These are phyloP conservation scores for Penicillium arizonense DNA, from an alignment of 495 filamentous ascomycete species.

Conservation along the genomic window DNA sequence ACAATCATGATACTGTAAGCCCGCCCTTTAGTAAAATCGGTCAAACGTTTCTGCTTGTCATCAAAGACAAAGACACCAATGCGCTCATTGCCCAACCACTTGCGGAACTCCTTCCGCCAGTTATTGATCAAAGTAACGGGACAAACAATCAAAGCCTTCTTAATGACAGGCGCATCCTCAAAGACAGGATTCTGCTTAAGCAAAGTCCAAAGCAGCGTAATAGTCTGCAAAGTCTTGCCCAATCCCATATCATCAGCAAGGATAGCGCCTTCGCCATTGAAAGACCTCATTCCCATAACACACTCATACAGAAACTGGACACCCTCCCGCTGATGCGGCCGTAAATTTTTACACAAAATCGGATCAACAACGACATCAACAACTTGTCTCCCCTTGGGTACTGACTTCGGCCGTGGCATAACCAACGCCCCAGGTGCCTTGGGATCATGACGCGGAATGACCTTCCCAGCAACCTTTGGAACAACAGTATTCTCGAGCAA, in stretches of 20 bases:
- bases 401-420: conserved; percentile 60
- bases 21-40: conserved; percentile 75
- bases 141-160: conserved; percentile 79
- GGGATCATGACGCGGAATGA: conserved; percentile 67
- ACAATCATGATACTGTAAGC: conserved; percentile 79
- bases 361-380: conserved; percentile 85
- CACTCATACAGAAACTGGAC: conserved; percentile 81
- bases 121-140: conserved; percentile 78
- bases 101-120: conserved; percentile 76
- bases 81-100: conserved; percentile 77
- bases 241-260: conserved; percentile 84
- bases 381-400: conserved; percentile 62
- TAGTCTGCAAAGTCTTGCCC: conserved; percentile 79
- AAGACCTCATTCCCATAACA: conserved; percentile 75
- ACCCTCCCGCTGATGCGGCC: conserved; percentile 74
- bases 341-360: conserved; percentile 60
- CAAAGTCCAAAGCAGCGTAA: conserved; percentile 75
- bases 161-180: conserved; percentile 60
- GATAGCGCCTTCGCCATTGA: conserved; percentile 72
- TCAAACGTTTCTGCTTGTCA: conserved; percentile 62
- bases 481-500: conserved; percentile 54
- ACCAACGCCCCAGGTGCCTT: conserved; percentile 60
- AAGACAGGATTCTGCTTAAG: conserved; percentile 77
- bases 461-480: conserved; percentile 38
- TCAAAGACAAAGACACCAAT: conserved; percentile 75